Conservation (phyloP, 2,329 filamentous ascomycete genomes). For the Penicillium sumatraense region DNA sequence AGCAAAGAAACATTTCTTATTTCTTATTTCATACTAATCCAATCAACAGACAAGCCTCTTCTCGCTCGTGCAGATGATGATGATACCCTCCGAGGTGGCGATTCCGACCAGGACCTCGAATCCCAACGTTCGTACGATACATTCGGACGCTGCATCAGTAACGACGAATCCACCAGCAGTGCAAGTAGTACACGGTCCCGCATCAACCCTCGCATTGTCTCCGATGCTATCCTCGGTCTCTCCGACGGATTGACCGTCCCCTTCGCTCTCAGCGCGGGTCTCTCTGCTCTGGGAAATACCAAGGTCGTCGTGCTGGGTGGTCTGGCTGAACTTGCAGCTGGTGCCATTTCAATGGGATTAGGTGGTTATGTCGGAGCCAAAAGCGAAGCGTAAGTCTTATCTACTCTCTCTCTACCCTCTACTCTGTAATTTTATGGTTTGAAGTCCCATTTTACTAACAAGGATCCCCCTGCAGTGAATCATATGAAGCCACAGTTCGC, state of each 20-base stretch:
- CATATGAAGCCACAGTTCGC: constrained; percentile 51
- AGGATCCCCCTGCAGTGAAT: constrained; percentile 37
- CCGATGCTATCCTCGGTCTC: constrained; percentile 73
- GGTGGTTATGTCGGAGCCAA: constrained; percentile 71
- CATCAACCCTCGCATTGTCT: constrained; percentile 51
- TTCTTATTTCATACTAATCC: constrained; percentile 10
- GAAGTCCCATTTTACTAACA: too few species aligned
- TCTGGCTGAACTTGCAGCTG: constrained; percentile 75
- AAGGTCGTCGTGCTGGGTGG: constrained; percentile 72
- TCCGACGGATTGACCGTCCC: constrained; percentile 80
- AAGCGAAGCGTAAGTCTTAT: constrained; percentile 53
- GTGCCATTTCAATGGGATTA: constrained; percentile 77
- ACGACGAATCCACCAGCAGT: constrained; percentile 28
- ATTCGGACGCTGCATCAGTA: constrained; percentile 31
- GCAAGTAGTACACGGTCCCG: constrained; percentile 34
- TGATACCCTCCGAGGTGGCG: constrained; percentile 24
- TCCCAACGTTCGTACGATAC: constrained; percentile 42
- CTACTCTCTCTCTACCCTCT: not conserved
- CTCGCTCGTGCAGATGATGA: constrained; percentile 31
- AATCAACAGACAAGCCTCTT: constrained; percentile 36
- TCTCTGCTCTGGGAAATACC: constrained; percentile 65
- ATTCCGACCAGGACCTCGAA: constrained; percentile 37
- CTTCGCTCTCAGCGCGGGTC: constrained; percentile 75
- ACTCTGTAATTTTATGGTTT: not conserved
- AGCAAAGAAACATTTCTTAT: not conserved